Base-by-base conservation (phyloP, 1,139 yeast species). In the Geotrichum australiense region DNA sequence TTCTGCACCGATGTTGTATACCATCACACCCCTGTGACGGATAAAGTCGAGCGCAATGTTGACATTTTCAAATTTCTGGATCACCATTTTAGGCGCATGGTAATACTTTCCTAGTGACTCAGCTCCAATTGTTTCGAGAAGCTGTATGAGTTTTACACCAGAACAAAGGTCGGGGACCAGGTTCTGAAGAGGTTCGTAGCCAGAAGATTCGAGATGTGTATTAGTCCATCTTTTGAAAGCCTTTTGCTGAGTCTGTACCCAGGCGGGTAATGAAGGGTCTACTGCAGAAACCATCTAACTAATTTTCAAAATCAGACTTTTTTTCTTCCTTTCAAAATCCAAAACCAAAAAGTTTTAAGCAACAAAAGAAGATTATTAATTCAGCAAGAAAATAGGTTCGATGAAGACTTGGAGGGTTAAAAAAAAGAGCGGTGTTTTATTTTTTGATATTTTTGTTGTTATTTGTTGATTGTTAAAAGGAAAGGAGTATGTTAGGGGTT, bases 11-110 rank as follows among this genome's bases (percentile, higher is more conserved):
- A 80, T 74, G 51, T 73, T 72, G 51, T 71, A 66, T 28, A 75
- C 64, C 47, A 73, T 74, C 29, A 80, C 63, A 16, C 75, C 69
- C 28, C 73, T 65, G 32, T 72, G 66, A 44, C 71, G 68, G 43
- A 78, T 64, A 53, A 71, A 78, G 43, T 74, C 71, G 43, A 80
- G 63, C n/a, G 76, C 71, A 43, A 70, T 73, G 49, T 71, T 70
- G 39, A 78, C 62, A 55, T 80, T 80, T 52, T 80, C 86, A 35
- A 76, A 62, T 54, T 72, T 74, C 53, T 80, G 86, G 30, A 80
- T 63, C 42, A 71, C 66, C 45, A 75, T 65, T 30, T 61, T 66
- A 3, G 85, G 85, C 12, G 63, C 63, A 14, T 55, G 45, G 53
- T 58, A 56, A 47, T 61, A 63, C 36, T 57, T 55, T 6, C 69